These are phyloP conservation scores for Avicennia marina DNA, from an alignment of 257 asterid genomes.

Conservation along the genomic window DNA sequence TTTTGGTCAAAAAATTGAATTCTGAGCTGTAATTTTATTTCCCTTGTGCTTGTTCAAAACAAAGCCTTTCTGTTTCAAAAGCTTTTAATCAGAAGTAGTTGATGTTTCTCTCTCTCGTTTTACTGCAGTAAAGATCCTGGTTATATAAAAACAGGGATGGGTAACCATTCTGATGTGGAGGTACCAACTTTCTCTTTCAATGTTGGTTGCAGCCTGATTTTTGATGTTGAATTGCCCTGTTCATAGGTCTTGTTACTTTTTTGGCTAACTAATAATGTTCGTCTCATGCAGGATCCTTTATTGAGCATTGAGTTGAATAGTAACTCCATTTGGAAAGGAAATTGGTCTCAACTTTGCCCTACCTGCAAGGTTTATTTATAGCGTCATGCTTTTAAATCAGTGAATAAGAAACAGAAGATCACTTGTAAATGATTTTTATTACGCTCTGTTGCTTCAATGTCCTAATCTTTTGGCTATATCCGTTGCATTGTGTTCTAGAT, in stretches of 20 bases:
- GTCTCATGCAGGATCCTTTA: constrained; percentile 64
- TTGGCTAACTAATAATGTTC: constrained; percentile 14
- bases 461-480: constrained; percentile 13
- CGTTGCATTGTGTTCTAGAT: constrained; percentile 45
- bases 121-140: constrained; percentile 92
- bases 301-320: constrained; percentile 67
- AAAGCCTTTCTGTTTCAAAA: constrained; percentile 5
- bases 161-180: constrained; percentile 54
- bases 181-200: constrained; percentile 29
- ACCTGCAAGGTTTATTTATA: constrained; percentile 81
- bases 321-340: constrained; percentile 70
- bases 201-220: constrained; percentile 17
- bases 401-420: constrained; percentile 16
- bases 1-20: background rate
- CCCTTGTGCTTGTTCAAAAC: constrained; percentile 2
- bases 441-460: constrained; percentile 8
- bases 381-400: constrained; percentile 10
- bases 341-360: constrained; percentile 98
- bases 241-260: background rate
- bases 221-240: background rate
- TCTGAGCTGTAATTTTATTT: background rate
- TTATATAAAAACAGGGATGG: constrained; percentile 41
- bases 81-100: constrained; percentile 19
- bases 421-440: constrained; percentile 17
- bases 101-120: constrained; percentile 29